Evolutionary conservation across 495 filamentous ascomycete species (phyloP), one percentile per base, ranked within the genome.

Genomic region (Penicillium roqueforti): DNA sequence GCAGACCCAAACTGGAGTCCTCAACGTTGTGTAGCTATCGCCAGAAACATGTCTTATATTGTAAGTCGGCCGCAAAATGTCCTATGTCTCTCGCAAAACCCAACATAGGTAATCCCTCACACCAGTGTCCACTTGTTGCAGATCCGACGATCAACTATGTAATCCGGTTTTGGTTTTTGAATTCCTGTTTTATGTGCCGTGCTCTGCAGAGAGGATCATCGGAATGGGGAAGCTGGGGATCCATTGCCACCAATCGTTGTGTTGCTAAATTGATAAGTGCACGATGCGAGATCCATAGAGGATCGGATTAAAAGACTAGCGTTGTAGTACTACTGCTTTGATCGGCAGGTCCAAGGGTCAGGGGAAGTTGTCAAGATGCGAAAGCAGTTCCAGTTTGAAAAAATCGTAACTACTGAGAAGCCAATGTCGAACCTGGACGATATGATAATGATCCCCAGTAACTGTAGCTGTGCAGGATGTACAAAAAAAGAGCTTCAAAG

Each of bases 111-210:
- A 40, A 48, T 41, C 53, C 44, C 42, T 16, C 39, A 20, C 40
- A 48, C 44, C 16, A 38, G 18, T 31, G 23, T 52, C 44, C 51
- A 37, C 38, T 37, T 14, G 28, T 14, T 48, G 54, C 51, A 47
- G 54, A 62, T 55, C 55, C 14, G 42, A 44, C 50, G 53, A 60
- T 57, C 54, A 22, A 38, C n/a, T n/a, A n/a, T n/a, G 37, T 40
- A 59, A 62, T 59, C 60, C 58, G 49, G 57, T 61, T 63, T 61
- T 48, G 19, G 42, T 31, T 44, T 61, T 34, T 11, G 10, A 36
- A 44, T 59, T 11, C 59, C 47, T 41, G 54, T 49, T 61, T 56
- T 56, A 47, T 23, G 23, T 53, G 25, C 50, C 51, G 44, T 40
- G 39, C 34, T 48, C 46, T 51, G 56, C 43, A 47, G 47, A 42